Evolutionary conservation across 75 land plant genomes (phyloP).

Genomic region (Pinus albicaulis): DNA sequence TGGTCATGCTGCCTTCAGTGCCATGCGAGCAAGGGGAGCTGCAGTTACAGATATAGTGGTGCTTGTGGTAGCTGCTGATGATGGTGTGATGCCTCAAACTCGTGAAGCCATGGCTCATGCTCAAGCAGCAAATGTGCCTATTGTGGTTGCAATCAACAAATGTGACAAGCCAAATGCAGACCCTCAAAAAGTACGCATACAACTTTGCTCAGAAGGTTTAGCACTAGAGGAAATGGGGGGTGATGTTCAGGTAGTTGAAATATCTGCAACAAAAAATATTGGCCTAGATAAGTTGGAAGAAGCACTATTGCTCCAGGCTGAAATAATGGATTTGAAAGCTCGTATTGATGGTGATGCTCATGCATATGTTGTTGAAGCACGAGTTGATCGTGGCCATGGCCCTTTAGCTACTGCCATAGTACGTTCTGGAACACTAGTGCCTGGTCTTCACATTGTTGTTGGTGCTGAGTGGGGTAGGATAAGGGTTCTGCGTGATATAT

Average conservation of each 20-base stretch:
- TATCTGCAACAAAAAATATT: conserved; percentile 63
- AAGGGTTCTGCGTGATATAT: conserved; percentile 74
- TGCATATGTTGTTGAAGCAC: conserved; percentile 97
- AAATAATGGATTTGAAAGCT: conserved; percentile 86
- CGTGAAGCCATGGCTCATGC: conserved; percentile 99
- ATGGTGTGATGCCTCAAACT: conserved; percentile 97
- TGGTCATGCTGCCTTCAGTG: conserved; percentile 99
- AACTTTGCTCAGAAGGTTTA: conserved; percentile 87
- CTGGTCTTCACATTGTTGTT: conserved; percentile 81
- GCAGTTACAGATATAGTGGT: conserved; percentile 94
- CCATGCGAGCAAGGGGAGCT: conserved; percentile 99
- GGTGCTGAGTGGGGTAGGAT: conserved; percentile 94
- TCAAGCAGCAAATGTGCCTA: conserved; percentile 94
- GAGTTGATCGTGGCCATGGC: conserved; percentile 86
- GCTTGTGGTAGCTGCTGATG: conserved; percentile 99
- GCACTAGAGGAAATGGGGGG: conserved; percentile 99
- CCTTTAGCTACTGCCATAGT: conserved; percentile 92
- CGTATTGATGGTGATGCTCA: conserved; percentile 77
- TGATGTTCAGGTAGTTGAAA: conserved; percentile 89
- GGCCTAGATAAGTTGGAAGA: conserved; percentile 91
- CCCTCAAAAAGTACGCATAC: conserved; percentile 86
- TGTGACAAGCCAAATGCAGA: conserved; percentile 97
- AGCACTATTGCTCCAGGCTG: conserved; percentile 85
- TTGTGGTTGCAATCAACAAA: conserved; percentile 95
- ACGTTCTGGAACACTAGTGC: conserved; percentile 67